Evolutionary conservation across 495 filamentous ascomycete species (phyloP), one percentile per base, ranked within the genome.

Genomic region (Aspergillus kassunensis): DNA sequence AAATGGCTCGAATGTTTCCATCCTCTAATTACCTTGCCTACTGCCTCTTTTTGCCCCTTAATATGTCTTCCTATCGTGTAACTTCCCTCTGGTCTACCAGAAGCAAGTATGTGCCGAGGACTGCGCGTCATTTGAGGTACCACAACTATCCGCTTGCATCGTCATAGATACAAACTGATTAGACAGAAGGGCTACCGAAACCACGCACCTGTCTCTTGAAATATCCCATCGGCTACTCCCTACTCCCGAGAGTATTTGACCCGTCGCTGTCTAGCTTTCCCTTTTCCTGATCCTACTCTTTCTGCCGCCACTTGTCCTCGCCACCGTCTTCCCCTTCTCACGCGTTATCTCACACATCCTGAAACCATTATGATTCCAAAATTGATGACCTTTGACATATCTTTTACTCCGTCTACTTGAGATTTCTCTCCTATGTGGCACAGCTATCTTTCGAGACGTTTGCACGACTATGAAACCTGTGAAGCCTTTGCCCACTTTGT

Each of bases 1-100:
- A 33, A 43, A 46, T 45, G 34, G 45, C 51, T 49, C 43, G 46
- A 47, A 37, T 45, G 27, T 51, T 37, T 46, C 56, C 55, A 35
- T 49, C 48, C 47, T 45, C 64, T 61, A 66, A 71, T 58, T 52
- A 66, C 60, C 64, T 57, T 66, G 65, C 61, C 66, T 68, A 61
- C 48, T 59, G 54, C 64, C 54, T 53, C 62, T 61, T 54, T 59
- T 62, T 58, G 60, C 44, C 79, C 62, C 75, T 51, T 74, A 66
- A 39, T 44, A 41, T 58, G 44, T 69, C 78, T 34, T 73, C n/a
- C 79, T 54, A 52, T 55, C 53, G 59, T 62, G 76, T 82, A 57
- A 83, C 87, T 49, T 69, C 77, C n/a, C n/a, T 50, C 88, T 85
- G 31, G 76, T 85, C 53, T 53, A 56, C 55, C 52, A 57, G 60